phyloP scores from a whole-genome alignment of 1,284 basidiomycete species.

The Cryptococcus depauperatus region DNA sequence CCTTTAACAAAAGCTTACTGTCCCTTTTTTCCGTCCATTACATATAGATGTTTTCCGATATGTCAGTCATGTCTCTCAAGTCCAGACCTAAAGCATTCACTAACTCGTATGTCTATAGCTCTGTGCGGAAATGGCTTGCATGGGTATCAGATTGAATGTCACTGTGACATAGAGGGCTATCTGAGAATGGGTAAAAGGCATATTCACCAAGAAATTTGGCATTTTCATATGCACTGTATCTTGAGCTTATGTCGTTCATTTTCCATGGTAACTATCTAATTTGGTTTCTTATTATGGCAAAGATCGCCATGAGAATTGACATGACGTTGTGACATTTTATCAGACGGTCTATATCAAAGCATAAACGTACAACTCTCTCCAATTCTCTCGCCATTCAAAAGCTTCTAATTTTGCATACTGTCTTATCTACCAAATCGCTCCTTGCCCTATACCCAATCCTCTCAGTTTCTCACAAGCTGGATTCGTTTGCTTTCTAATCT shows the following conservation, averaged over 20 bases:
- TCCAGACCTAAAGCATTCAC: slow-evolving; percentile 2
- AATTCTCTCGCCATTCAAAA: too few species aligned
- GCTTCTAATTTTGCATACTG: too few species aligned
- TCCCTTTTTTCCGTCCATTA: slow-evolving; percentile 2
- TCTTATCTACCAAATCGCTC: background rate
- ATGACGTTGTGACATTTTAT: too few species aligned
- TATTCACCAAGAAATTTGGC: background rate
- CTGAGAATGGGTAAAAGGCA: background rate
- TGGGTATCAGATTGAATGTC: slow-evolving; percentile 51
- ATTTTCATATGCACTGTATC: background rate
- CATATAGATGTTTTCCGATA: slow-evolving; percentile 68
- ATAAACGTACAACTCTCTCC: too few species aligned
- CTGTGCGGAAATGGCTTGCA: slow-evolving; percentile 53
- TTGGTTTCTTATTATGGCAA: too few species aligned
- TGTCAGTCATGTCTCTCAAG: slow-evolving; percentile 50
- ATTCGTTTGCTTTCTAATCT: slow-evolving; percentile 28
- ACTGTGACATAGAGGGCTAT: slow-evolving; percentile 22
- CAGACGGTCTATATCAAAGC: too few species aligned
- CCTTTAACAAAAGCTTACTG: background rate
- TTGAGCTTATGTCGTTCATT: too few species aligned
- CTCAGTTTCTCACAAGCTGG: slow-evolving; percentile 57
- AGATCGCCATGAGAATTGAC: too few species aligned
- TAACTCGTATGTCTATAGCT: slow-evolving; percentile 67
- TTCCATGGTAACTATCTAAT: too few species aligned
- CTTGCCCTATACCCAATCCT: slow-evolving; percentile 21